phyloP scores from a whole-genome alignment of 164 flowering plant species.

The Kingdonia uniflora region DNA sequence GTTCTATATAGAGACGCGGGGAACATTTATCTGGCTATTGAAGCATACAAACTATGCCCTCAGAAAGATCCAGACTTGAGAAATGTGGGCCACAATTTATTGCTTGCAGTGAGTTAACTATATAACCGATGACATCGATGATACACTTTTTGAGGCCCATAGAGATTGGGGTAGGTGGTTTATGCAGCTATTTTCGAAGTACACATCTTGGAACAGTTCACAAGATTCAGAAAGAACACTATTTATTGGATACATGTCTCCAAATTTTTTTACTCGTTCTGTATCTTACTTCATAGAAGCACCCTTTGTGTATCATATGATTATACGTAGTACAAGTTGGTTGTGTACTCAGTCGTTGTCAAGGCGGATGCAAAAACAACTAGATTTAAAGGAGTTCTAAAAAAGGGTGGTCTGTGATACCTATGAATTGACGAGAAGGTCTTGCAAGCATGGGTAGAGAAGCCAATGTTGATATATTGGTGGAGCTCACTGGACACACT shows the following conservation, averaged over 20 bases:
- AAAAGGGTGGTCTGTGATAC: conserved; percentile 87
- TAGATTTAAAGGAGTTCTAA: conserved; percentile 71
- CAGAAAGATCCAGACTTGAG: conserved; percentile 98
- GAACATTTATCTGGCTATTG: conserved; percentile 67
- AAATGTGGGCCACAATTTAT: conserved; percentile 98
- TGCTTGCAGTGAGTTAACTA: conserved; percentile 99
- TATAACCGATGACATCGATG: conserved; percentile 81
- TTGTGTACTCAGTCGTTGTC: conserved; percentile 95
- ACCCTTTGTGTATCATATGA: conserved; percentile 80
- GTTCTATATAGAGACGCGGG: conserved; percentile 99
- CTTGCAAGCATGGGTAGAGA: conserved; percentile 93
- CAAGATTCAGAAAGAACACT: conserved; percentile 87
- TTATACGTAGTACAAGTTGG: conserved; percentile 68
- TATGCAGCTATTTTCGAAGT: conserved; percentile 65
- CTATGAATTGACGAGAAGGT: conserved; percentile 87
- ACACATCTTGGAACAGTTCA: conserved; percentile 80
- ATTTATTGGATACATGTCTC: conserved; percentile 93
- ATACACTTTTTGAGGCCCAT: conserved; percentile 94
- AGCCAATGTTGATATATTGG: conserved; percentile 90
- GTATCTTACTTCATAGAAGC: conserved; percentile 98
- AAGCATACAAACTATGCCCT: conserved; percentile 95
- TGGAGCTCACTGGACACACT: conserved; percentile 98
- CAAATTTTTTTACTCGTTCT: conserved; percentile 98
- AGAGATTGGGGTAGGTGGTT: conserved; percentile 99
- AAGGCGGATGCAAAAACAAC: conserved; percentile 97